Conservation (phyloP, 2,329 filamentous ascomycete species). For the Aspergillus jensenii region DNA sequence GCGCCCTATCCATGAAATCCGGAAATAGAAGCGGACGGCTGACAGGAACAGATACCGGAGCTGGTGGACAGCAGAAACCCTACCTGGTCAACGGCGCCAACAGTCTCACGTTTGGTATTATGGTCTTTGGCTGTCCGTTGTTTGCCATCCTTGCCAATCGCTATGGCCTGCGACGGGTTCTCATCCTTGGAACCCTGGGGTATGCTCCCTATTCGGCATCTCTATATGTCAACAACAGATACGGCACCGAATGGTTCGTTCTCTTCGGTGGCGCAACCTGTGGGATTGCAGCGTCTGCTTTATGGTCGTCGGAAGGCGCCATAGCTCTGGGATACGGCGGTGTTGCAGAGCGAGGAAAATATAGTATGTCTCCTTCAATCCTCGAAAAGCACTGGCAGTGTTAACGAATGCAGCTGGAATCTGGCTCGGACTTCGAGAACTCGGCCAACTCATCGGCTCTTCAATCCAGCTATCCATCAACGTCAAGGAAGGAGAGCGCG, state of each 20-base stretch:
- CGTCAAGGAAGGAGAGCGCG: conserved; percentile 1
- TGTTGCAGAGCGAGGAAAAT: conserved; percentile 5
- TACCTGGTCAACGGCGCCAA: conserved; percentile 11
- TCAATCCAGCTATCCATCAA: conserved; percentile 9
- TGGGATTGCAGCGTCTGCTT: conserved; percentile 5
- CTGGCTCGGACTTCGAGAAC: conserved; percentile 10
- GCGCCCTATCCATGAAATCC: neutral
- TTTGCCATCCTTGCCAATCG: conserved; percentile 9
- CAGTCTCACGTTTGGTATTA: conserved; percentile 3
- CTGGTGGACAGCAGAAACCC: conserved; percentile 5
- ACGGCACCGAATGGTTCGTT: conserved; percentile 6
- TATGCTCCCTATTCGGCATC: conserved; percentile 7
- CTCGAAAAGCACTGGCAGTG: neutral
- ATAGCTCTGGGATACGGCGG: conserved; percentile 6
- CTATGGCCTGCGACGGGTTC: conserved; percentile 1
- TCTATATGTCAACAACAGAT: conserved; percentile 5
- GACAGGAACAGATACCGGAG: conserved; percentile 1
- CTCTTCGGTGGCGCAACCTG: conserved; percentile 8
- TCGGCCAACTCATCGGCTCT: conserved; percentile 9
- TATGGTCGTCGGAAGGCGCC: conserved; percentile 5
- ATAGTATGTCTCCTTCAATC: neutral
- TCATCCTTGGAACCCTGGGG: conserved; percentile 2
- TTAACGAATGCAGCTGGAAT: conserved; percentile 5
- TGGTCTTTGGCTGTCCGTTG: conserved; percentile 8
- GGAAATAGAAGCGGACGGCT: neutral